Percentiles rank a stretch among this genome's conserved stretches.
Conservation (phyloP, 345 rosid species). For the Microthlaspi erraticum region DNA sequence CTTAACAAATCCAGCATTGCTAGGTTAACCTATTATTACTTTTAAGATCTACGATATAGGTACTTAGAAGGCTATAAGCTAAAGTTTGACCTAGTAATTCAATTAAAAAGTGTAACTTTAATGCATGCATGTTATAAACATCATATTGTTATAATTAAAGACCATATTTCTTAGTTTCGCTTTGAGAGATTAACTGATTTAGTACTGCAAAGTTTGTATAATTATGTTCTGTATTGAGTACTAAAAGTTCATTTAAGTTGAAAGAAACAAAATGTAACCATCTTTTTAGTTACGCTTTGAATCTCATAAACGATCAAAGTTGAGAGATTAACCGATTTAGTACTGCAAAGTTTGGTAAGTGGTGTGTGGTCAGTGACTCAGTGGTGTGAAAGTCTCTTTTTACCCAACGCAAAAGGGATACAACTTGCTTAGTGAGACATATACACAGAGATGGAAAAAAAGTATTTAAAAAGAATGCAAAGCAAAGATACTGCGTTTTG, state of each 20-base stretch:
- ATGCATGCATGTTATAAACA: conserved; percentile 12
- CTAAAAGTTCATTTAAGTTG: no score
- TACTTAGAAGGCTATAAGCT: conserved; percentile 8
- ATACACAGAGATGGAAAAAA: conserved; percentile 27
- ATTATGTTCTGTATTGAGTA: no score
- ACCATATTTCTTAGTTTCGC: neutral
- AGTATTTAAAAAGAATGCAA: conserved; percentile 27
- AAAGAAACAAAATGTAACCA: no score
- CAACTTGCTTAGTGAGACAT: conserved; percentile 47
- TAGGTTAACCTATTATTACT: neutral
- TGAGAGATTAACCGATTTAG: conserved; percentile 9
- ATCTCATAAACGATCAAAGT: conserved; percentile 25
- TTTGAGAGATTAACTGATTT: conserved; percentile 9
- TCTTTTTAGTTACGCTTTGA: neutral
- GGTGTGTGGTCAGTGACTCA: conserved; percentile 37
- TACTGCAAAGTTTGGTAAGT: conserved; percentile 35
- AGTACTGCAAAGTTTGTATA: conserved; percentile 33
- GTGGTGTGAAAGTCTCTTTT: conserved; percentile 41
- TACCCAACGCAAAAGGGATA: conserved; percentile 43
- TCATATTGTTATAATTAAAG: neutral
- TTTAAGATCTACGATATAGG: neutral
- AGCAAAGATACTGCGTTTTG: conserved; percentile 30
- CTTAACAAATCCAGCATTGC: neutral
- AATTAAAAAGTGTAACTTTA: neutral
- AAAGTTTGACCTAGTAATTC: conserved; percentile 8